Base-by-base conservation (phyloP, 305 asterid species). In the Ilex paraguariensis region DNA sequence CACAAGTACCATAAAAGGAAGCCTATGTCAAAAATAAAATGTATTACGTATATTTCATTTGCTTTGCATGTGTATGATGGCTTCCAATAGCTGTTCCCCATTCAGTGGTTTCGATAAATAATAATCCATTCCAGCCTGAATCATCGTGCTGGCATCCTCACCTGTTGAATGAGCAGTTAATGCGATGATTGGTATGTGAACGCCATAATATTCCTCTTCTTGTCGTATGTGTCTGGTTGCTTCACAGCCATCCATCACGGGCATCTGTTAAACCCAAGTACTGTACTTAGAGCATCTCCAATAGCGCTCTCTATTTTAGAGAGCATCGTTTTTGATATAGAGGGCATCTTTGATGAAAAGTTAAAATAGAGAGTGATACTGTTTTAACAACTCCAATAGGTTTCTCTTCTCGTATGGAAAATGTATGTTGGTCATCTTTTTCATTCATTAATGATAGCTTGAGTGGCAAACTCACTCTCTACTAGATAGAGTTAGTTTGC, bases 81-180 rank as follows among this genome's bases (percentile, higher is more conserved):
- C 56, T 53, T 65, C 58, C 64, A 75, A 54, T 42, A 82, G 56
- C 8, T 31, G 45, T 16, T 75, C 64, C 21, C 9, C 70, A 59
- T 59, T 74, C 15, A 83, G 72, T 28, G 86, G 89, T 54, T 83
- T 83, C 66, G 82, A 69, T 53, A 83, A 58, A 56, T 59, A 71
- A 11, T 64, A 77, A 76, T 83, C 89, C 17, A 65, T 80, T 49
- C 85, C 87, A 59, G 84, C 85, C 66, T 57, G 51, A 54, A 79
- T 52, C 85, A 79, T 79, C 62, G 31, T 66, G 30, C 77, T 67
- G 6, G 76, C 54, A 70, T 84, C 84, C 42, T 73, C 79, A 15
- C 85, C 91, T 44, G 17, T 54, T 2, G 33, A 52, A 65, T 84
- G 82, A 0, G 87, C 87, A 2, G 84, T 79, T 45, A 81, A 61